Conservation (phyloP, 2,329 filamentous ascomycete species). For the Colletotrichum agaves region DNA sequence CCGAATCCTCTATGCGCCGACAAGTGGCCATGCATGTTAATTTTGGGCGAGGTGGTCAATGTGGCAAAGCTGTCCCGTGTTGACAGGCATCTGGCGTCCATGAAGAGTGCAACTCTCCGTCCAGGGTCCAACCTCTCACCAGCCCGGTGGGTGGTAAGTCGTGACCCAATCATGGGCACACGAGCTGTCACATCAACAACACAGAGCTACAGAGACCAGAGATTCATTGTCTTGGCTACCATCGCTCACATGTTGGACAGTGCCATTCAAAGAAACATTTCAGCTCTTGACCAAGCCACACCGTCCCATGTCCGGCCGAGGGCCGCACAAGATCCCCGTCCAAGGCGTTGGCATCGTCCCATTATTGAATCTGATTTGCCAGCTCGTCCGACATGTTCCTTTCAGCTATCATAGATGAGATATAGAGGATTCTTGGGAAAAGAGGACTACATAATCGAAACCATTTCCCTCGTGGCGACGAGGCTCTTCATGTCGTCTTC, state of each 20-base stretch:
- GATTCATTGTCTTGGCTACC: conserved; percentile 17
- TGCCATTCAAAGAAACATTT: conserved; percentile 13
- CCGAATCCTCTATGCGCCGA: neutral
- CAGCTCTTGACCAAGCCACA: neutral
- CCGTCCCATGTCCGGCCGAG: neutral
- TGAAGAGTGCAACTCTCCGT: neutral
- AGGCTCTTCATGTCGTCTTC: neutral
- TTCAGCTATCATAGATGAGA: conserved; percentile 1
- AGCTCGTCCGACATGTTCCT: conserved; percentile 25
- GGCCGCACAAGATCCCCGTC: neutral
- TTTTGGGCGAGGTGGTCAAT: neutral
- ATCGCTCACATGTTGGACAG: conserved; percentile 30
- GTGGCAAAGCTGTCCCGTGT: conserved; percentile 16
- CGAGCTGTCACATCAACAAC: neutral
- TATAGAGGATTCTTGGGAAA: too few relatives aligned
- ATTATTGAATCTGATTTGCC: conserved; percentile 15
- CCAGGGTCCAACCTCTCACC: neutral
- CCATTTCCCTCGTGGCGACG: neutral
- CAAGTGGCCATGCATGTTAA: neutral
- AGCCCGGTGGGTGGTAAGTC: neutral
- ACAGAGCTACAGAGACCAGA: neutral
- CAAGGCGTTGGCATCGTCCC: neutral
- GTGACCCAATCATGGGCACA: conserved; percentile 24
- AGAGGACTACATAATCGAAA: too few relatives aligned
- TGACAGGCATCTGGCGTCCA: conserved; percentile 12